Evolutionary conservation across 495 filamentous ascomycete genomes (phyloP).

Genomic region (Tricharina praecox): DNA sequence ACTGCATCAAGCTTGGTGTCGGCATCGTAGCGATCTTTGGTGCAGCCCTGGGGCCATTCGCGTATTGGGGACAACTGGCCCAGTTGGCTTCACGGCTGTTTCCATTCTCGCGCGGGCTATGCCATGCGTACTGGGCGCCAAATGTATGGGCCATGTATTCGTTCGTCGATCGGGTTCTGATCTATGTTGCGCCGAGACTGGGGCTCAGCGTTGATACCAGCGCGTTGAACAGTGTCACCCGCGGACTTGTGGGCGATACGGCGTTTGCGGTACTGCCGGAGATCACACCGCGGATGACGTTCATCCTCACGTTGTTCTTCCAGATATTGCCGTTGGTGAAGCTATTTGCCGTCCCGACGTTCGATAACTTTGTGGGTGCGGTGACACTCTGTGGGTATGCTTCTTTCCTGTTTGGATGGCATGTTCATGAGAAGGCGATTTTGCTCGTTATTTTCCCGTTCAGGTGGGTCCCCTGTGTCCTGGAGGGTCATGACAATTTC

Average conservation of each 20-base stretch:
- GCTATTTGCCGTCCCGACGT: constrained; percentile 64
- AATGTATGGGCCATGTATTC: constrained; percentile 98
- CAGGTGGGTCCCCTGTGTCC: constrained; percentile 26
- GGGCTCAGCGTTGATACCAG: constrained; percentile 52
- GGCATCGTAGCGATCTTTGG: constrained; percentile 58
- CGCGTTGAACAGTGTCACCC: constrained; percentile 73
- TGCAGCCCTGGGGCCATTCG: constrained; percentile 80
- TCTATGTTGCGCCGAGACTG: constrained; percentile 63
- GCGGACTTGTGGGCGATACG: constrained; percentile 87
- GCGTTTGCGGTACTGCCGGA: constrained; percentile 86
- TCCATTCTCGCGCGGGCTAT: constrained; percentile 81
- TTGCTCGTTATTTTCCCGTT: constrained; percentile 90
- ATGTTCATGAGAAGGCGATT: constrained; percentile 95
- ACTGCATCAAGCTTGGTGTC: constrained; percentile 62
- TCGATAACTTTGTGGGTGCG: constrained; percentile 74
- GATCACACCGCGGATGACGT: constrained; percentile 61
- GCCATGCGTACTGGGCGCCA: constrained; percentile 96
- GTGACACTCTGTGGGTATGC: constrained; percentile 91
- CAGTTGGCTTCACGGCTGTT: constrained; percentile 76
- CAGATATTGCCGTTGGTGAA: constrained; percentile 67
- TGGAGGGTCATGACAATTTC: neutral
- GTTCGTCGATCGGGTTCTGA: constrained; percentile 66
- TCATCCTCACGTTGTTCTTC: constrained; percentile 64
- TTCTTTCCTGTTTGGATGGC: constrained; percentile 96
- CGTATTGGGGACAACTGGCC: constrained; percentile 65